Evolutionary conservation across 495 filamentous ascomycete species (phyloP), one percentile per base, ranked within the genome.

Genomic region (Neurospora sublineolata): DNA sequence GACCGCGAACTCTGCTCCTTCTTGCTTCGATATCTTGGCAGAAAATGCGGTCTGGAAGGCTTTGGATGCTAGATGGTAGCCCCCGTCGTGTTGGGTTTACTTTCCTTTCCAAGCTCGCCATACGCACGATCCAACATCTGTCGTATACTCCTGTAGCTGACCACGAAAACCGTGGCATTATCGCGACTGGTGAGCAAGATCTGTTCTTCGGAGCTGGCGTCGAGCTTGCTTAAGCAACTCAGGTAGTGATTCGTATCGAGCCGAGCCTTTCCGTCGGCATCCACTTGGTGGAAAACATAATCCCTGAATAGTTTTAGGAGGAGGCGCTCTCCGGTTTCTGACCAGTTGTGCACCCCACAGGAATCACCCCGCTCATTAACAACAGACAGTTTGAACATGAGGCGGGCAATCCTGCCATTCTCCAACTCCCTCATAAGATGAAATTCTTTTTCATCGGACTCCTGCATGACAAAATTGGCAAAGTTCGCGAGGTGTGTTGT

Each of bases 271-370:
- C 92, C 93, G 72, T 92, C 86, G 36, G 88, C 86, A 75, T 97
- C 93, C 33, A 97, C 93, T 71, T 94, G 93, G 79, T 99, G 95
- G 81, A 97, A 99, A 69, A 97, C 91, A 72, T 96, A 97, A 80
- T 99, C 96, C 58, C 95, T 89, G 85, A 98, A 97, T 39, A 99
- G 85, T 81, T 96, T 96, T 70, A 98, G 82, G 75, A 89, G 90
- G 77, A 96, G 97, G n/a, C 94, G 87, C 73, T 97, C 92, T 2
- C 93, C 94, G 27, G 88, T 94, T 79, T 97, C 94, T 16, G 92
- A 90, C 94, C 94, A 98, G 68, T 88, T 86, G 20, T 83, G 83
- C 69, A 92, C 88, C 36, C 88, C 85, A 30, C 92, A 91, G 70
- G 90, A 89, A 76, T 97, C 94, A 2, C 92, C 93, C 5, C 95